Evolutionary conservation across 257 asterid species (phyloP).

Genomic region (Prunella vulgaris): DNA sequence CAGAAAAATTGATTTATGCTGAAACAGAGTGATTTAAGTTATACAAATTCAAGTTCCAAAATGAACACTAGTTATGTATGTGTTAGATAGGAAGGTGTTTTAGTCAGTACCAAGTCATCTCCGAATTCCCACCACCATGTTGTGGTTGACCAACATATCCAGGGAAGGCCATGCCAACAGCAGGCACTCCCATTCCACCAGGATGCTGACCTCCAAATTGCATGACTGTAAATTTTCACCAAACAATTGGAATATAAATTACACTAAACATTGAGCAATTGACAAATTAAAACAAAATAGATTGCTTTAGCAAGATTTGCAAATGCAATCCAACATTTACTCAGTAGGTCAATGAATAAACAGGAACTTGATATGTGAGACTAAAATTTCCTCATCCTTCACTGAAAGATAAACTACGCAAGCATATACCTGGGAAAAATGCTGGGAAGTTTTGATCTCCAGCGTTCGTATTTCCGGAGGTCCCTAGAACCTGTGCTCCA

Average conservation of each 20-base stretch:
- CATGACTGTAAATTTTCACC: conserved; percentile 53
- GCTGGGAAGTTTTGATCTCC: conserved; percentile 82
- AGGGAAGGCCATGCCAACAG: conserved; percentile 97
- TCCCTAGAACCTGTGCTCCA: conserved; percentile 67
- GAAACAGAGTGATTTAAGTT: background rate
- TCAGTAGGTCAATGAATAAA: background rate
- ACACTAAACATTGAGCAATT: background rate
- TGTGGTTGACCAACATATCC: conserved; percentile 82
- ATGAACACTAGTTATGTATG: background rate
- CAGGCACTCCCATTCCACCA: conserved; percentile 90
- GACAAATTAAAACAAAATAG: background rate
- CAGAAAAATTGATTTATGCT: background rate
- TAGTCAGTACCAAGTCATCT: conserved; percentile 81
- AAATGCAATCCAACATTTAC: background rate
- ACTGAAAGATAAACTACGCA: conserved; percentile 4
- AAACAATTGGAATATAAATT: background rate
- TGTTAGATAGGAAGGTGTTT: background rate
- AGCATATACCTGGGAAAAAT: conserved; percentile 64
- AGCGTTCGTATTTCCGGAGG: conserved; percentile 47
- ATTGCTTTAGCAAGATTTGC: background rate
- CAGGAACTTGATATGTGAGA: background rate
- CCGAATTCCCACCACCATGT: conserved; percentile 70
- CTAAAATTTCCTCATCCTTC: background rate
- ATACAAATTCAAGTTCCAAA: background rate
- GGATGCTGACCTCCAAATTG: conserved; percentile 81